A percentile compares a stretch with the other conserved stretches of the same genome.
Evolutionary conservation across 2,329 filamentous ascomycete species (phyloP).

Genomic region (Bipolaris cookei): DNA sequence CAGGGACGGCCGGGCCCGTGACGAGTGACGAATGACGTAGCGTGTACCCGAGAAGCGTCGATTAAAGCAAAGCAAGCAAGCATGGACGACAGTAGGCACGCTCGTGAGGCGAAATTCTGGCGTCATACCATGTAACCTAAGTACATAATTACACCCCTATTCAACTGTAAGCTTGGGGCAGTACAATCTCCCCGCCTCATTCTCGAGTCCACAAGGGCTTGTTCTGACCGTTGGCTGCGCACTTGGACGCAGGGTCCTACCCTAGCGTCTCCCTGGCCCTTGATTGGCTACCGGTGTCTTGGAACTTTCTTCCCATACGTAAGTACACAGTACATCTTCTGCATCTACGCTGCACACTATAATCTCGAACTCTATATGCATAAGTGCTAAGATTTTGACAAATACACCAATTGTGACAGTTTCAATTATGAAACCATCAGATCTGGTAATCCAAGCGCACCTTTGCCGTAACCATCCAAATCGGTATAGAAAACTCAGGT

Average conservation of each 20-base stretch:
- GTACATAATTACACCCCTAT: background rate
- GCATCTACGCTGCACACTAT: background rate
- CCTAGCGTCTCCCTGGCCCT: slow-evolving; percentile 3
- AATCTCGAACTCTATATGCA: background rate
- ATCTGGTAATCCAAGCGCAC: no score
- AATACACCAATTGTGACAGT: no score
- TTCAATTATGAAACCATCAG: no score
- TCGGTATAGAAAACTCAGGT: no score
- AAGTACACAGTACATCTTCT: background rate
- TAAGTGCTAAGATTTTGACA: background rate
- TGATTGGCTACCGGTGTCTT: slow-evolving; percentile 12
- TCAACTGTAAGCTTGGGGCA: background rate
- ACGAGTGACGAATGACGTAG: slow-evolving; percentile 19
- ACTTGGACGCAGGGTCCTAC: slow-evolving; percentile 16
- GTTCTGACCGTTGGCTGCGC: slow-evolving; percentile 11
- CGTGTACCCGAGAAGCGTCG: slow-evolving; percentile 10
- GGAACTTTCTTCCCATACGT: background rate
- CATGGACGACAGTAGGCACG: background rate
- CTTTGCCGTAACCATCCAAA: no score
- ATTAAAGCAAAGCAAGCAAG: slow-evolving; percentile 3
- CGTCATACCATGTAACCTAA: background rate
- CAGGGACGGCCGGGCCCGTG: slow-evolving; percentile 12
- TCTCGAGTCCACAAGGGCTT: background rate
- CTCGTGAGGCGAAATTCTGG: background rate
- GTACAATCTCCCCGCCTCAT: slow-evolving; percentile 8